Evolutionary conservation across 1,284 basidiomycete genomes (phyloP), one percentile per base, ranked within the genome.

Genomic region (Puccinia triticina): DNA sequence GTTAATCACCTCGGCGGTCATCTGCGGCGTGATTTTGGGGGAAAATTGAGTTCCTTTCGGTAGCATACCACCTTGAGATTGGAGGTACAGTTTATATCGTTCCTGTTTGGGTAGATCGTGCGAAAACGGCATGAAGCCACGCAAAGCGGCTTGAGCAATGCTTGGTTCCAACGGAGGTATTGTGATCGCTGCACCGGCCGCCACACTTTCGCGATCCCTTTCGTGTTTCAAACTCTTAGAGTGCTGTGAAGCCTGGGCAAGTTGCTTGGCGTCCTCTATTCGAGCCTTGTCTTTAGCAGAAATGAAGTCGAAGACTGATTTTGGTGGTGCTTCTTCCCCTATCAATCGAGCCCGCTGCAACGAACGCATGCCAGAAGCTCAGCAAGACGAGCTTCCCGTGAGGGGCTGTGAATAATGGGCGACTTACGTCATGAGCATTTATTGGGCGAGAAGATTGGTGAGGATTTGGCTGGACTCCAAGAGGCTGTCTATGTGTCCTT

Each of bases 301-400:
- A 86, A 98, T 91, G 87, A 92, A 98, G 72, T 98, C 95, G 85
- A 96, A 96, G 2, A 99, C 91, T 0, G 94, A 96, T 59, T 87
- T 88, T 34, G 84, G 84, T 1, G 83, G 85, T 11, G 86, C 86
- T 71, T 86, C 84, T 87, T 98, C 96, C 71, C 96, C 96, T 0
- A 99, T 89, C 11, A 93, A 89, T 2, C 89, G 88, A 40, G 94
- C 96, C 73, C 96, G 91, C 92, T 96, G 84, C 2, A 83, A 57
- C 18, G 23, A 32, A 8, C 8, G 16, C 48, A 71, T 37, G 21
- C n/a, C 55, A 32, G 26, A 43, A 73, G 55, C 37, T 57, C 29
- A 59, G 29, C 23, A n/a, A 37, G 40, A 26, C 37, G 34, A 61
- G n/a, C 16, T 83, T 64, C 82, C 81, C 81, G 50, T 69, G 64